These are phyloP conservation scores for Cadophora gregata DNA, from an alignment of 2,329 filamentous ascomycete species.

Conservation along the genomic window DNA sequence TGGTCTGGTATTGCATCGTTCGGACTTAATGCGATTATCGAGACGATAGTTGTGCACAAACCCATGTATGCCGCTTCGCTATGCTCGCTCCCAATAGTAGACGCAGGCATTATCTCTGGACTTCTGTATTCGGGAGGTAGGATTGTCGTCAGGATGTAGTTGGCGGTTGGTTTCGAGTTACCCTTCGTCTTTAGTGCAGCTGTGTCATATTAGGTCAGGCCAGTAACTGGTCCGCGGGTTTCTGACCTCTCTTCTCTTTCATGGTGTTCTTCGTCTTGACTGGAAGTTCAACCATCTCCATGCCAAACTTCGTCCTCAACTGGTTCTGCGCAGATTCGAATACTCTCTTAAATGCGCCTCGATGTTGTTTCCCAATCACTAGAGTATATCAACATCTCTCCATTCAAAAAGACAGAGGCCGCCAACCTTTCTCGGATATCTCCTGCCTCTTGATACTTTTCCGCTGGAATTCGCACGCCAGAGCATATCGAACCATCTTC, in stretches of 20 bases:
- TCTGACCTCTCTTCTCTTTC: slow-evolving; percentile 75
- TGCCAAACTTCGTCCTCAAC: slow-evolving; percentile 79
- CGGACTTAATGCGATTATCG: slow-evolving; percentile 72
- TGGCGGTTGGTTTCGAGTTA: slow-evolving; percentile 61
- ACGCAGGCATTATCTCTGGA: slow-evolving; percentile 71
- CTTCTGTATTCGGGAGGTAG: slow-evolving; percentile 71
- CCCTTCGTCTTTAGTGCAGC: slow-evolving; percentile 52
- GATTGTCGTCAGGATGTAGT: slow-evolving; percentile 78
- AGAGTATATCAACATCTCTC: not conserved
- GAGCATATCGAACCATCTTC: slow-evolving; percentile 71
- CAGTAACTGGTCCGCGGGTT: slow-evolving; percentile 48
- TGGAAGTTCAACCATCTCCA: slow-evolving; percentile 88
- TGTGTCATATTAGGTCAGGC: slow-evolving; percentile 22
- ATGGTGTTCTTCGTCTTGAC: slow-evolving; percentile 80
- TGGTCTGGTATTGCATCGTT: slow-evolving; percentile 77
- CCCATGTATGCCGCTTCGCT: slow-evolving; percentile 82
- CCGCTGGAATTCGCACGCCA: slow-evolving; percentile 70
- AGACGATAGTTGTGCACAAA: slow-evolving; percentile 80
- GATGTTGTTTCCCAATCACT: slow-evolving; percentile 55
- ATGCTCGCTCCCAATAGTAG: slow-evolving; percentile 66
- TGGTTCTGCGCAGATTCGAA: slow-evolving; percentile 79
- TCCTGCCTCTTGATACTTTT: slow-evolving; percentile 65
- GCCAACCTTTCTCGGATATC: slow-evolving; percentile 66
- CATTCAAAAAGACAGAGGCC: not conserved
- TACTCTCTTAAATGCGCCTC: slow-evolving; percentile 74